Base-by-base conservation (phyloP, 163 green algal species). In the Chlorella variabilis region DNA sequence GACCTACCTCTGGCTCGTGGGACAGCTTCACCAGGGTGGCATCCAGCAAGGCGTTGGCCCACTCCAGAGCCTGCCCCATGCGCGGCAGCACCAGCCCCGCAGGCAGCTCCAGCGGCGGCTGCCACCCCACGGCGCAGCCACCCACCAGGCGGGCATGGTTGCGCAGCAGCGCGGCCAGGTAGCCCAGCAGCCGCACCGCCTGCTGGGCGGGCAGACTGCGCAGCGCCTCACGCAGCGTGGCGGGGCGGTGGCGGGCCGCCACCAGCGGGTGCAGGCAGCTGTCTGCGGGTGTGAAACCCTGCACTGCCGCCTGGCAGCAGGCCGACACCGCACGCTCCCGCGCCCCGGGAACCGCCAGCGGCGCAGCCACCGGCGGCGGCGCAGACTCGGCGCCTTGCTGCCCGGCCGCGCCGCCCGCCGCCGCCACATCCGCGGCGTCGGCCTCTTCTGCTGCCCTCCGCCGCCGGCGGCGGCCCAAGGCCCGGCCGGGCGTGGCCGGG, bases 251-350 rank as follows among this genome's bases (percentile, higher is more conserved):
- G 4, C 20, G 56, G 11, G 73, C 27, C 18, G 69, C 62, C n/a
- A 89, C 38, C 49, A 89, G 23, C 33, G 77, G 39, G 77, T 89
- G 85, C 48, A 88, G 69, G 59, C 65, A 75, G 38, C 56, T 11
- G 11, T 88, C 65, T 21, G 29, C 27, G 0, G 66, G 25, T 23
- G 13, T 23, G 0, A 88, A 71, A n/a, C 63, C 63, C 8, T 76
- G n/a, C 71, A 80, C 62, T 0, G 68, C 78, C 4, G 38, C 54
- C 8, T 4, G 13, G 56, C 68, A 61, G 39, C 42, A 61, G 18
- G 67, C 13, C 15, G 68, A 66, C 25, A 71, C 34, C 3, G 71
- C 62, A 0, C 38, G 41, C 74, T 80, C 27, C 4, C 73, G 73
- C 6, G 59, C 54, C 51, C 71, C 71, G 5, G 65, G 18, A 29